A percentile compares a stretch with the other conserved stretches of the same genome.
phyloP scores from a whole-genome alignment of 1,284 basidiomycete genomes.

The Termitomyces sp. region DNA sequence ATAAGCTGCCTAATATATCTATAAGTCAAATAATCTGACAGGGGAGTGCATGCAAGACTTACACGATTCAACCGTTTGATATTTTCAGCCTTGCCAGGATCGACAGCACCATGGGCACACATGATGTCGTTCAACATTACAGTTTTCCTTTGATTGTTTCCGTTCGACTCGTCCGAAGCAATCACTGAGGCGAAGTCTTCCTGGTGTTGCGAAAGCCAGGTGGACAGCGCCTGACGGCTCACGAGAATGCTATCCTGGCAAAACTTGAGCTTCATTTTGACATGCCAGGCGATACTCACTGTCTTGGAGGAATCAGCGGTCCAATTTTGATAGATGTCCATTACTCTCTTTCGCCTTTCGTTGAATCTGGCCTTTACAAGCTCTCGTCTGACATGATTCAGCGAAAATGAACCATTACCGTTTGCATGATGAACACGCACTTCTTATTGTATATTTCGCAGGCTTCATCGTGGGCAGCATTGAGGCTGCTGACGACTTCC shows the following conservation, averaged over 20 bases:
- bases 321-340: conserved; percentile 63
- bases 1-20: conserved; percentile 39
- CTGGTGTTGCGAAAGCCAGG: conserved; percentile 52
- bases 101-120: conserved; percentile 55
- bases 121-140: conserved; percentile 37
- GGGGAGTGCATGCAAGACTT: conserved; percentile 9
- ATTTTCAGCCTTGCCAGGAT: conserved; percentile 48
- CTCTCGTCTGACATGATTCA: conserved; percentile 34
- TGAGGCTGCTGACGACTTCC: conserved; percentile 50
- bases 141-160: conserved; percentile 10
- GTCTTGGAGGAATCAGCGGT: conserved; percentile 40
- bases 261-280: background rate
- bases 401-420: conserved; percentile 10
- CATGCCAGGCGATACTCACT: conserved; percentile 28
- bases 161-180: conserved; percentile 4
- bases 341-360: conserved; percentile 45
- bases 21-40: background rate
- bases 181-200: conserved; percentile 16
- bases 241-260: conserved; percentile 52
- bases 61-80: conserved; percentile 66
- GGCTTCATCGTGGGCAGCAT: conserved; percentile 45
- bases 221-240: conserved; percentile 52
- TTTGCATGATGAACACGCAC: conserved; percentile 30
- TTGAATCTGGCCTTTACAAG: conserved; percentile 40
- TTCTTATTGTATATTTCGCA: conserved; percentile 46